phyloP scores from a whole-genome alignment of 805 yeast genomes.

The Pichia rugopelliculosa region DNA sequence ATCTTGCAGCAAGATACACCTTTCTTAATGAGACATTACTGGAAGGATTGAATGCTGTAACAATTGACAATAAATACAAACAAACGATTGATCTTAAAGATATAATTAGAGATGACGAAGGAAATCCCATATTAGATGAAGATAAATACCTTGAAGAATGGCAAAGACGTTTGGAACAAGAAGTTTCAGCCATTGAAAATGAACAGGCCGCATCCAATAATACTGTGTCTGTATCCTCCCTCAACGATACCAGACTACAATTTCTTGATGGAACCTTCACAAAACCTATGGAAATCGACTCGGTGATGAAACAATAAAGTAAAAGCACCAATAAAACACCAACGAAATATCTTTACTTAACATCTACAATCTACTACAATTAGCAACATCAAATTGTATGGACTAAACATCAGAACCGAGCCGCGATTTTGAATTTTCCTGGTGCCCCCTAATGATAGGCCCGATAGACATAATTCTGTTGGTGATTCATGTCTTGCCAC shows the following conservation, averaged over 20 bases:
- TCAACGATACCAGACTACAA: not conserved
- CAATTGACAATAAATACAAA: conserved; percentile 6
- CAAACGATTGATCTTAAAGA: conserved; percentile 19
- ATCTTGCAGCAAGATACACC: conserved; percentile 28
- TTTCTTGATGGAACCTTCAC: not conserved
- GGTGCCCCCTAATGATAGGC: too few species aligned
- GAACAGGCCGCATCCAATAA: not conserved
- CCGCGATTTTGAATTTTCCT: too few species aligned
- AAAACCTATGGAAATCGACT: not conserved
- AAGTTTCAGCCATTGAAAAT: not conserved
- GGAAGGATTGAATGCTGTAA: conserved; percentile 15
- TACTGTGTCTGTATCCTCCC: not conserved
- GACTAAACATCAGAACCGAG: too few species aligned
- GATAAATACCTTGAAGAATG: conserved; percentile 5
- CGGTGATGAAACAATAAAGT: not conserved
- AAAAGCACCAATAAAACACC: not conserved
- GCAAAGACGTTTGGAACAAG: not conserved
- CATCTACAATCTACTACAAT: too few species aligned
- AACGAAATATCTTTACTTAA: too few species aligned
- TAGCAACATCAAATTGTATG: too few species aligned
- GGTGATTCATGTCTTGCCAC: not conserved
- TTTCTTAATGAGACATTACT: conserved; percentile 27
- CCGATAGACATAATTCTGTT: not conserved
- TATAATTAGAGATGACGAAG: conserved; percentile 12
- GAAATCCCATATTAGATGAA: conserved; percentile 11